Evolutionary conservation across 495 filamentous ascomycete species (phyloP).

Genomic region (Annulohypoxylon bovei): DNA sequence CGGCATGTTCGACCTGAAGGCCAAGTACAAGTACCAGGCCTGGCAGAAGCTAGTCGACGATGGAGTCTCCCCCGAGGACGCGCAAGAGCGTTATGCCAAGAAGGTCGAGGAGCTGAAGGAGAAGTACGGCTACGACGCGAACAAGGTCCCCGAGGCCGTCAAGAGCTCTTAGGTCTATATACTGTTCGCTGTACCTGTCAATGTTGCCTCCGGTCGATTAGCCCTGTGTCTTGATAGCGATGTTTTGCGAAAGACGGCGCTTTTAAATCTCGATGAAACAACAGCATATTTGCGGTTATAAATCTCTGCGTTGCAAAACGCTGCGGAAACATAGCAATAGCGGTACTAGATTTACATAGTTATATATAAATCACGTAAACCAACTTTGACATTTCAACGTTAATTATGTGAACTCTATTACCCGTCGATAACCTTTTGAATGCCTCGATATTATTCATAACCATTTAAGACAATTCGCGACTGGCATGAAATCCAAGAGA

Average conservation of each 20-base stretch:
- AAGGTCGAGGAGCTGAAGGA: constrained; percentile 74
- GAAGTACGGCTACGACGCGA: constrained; percentile 68
- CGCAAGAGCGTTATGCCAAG: constrained; percentile 80
- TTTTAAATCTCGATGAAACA: not conserved
- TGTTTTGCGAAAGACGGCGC: constrained; percentile 10
- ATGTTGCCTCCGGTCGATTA: not conserved
- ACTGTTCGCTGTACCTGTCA: not conserved
- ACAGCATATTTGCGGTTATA: constrained; percentile 5
- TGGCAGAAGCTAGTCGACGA: constrained; percentile 74
- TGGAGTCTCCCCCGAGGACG: constrained; percentile 65
- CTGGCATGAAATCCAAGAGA: too few relatives aligned
- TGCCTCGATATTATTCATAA: not conserved
- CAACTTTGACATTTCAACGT: not conserved
- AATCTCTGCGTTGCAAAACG: not conserved
- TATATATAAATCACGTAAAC: constrained; percentile 23
- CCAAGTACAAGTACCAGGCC: constrained; percentile 78
- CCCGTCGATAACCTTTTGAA: not conserved
- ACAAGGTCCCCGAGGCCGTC: constrained; percentile 65
- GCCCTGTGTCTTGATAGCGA: constrained; percentile 17
- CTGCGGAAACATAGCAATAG: not conserved
- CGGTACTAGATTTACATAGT: constrained; percentile 24
- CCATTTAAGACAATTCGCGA: too few relatives aligned
- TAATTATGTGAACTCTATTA: not conserved
- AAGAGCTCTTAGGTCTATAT: constrained; percentile 41
- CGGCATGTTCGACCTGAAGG: constrained; percentile 66